These are phyloP conservation scores for Coemansia sp. DNA, from an alignment of 192 early-diverging fungal genomes.

Conservation along the genomic window DNA sequence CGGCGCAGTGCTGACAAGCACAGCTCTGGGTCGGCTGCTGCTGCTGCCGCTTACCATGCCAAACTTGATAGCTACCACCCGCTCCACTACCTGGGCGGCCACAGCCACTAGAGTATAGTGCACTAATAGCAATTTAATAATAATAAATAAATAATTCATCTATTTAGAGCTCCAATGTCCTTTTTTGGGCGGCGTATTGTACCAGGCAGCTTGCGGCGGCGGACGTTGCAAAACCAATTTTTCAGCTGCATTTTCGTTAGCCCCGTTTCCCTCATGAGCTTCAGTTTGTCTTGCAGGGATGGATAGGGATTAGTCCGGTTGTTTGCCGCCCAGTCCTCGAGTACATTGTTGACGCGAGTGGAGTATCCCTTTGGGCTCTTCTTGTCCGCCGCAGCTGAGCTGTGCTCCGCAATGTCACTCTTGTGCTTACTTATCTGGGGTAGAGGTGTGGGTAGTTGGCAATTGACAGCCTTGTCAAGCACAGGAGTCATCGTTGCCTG, in stretches of 20 bases:
- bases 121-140: background rate
- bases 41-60: conserved; percentile 8
- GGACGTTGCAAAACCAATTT: conserved; percentile 55
- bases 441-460: background rate
- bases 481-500: background rate
- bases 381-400: background rate
- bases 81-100: background rate
- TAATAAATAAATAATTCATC: background rate
- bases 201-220: conserved; percentile 34
- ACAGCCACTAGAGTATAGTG: conserved; percentile 1
- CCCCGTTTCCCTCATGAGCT: conserved; percentile 35
- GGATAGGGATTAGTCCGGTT: conserved; percentile 36
- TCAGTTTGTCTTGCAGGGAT: conserved; percentile 25
- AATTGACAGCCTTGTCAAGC: background rate
- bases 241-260: conserved; percentile 54
- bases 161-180: background rate
- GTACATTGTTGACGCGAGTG: conserved; percentile 18
- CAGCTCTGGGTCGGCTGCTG: background rate
- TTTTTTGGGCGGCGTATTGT: conserved; percentile 19
- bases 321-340: conserved; percentile 28
- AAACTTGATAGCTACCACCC: conserved; percentile 13
- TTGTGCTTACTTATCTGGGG: background rate
- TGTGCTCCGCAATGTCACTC: background rate
- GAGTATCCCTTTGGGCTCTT: conserved; percentile 19
- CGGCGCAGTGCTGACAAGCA: background rate